These are phyloP conservation scores for Trichoderma asperellum DNA, from an alignment of 2,329 filamentous ascomycete genomes.

Conservation along the genomic window DNA sequence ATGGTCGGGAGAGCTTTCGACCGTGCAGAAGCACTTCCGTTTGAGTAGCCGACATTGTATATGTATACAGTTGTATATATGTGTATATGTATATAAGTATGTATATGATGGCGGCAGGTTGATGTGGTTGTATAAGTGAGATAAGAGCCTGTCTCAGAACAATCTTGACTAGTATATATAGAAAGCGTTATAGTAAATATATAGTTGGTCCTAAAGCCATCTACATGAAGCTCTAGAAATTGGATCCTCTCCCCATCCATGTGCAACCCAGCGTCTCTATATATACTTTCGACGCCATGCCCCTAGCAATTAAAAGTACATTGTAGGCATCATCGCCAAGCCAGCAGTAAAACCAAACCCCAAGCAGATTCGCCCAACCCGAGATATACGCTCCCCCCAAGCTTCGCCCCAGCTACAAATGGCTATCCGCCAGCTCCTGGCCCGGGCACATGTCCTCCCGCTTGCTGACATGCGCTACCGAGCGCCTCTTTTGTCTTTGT, in stretches of 20 bases:
- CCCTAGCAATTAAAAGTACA: background rate
- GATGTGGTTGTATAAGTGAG: background rate
- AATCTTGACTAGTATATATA: background rate
- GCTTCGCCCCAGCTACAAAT: background rate
- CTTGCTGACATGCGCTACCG: background rate
- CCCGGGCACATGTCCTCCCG: constrained; percentile 5
- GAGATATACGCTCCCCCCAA: constrained; percentile 4
- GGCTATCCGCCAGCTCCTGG: background rate
- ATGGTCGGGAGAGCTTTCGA: background rate
- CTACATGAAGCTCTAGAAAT: background rate
- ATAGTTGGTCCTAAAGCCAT: background rate
- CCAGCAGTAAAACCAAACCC: background rate
- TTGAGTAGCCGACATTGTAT: constrained; percentile 31
- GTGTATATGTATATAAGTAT: no score
- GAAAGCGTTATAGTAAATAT: background rate
- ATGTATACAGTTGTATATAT: no score
- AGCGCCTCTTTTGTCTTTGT: background rate
- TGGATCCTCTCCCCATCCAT: no score
- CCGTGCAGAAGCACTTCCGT: background rate
- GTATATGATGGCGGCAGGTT: background rate
- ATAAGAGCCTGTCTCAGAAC: no score
- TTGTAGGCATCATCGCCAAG: background rate
- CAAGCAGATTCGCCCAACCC: background rate
- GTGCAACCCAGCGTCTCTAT: background rate
- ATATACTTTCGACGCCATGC: background rate